Conservation (phyloP, 2,329 filamentous ascomycete species). For the Neoscytalidium dimidiatum region DNA sequence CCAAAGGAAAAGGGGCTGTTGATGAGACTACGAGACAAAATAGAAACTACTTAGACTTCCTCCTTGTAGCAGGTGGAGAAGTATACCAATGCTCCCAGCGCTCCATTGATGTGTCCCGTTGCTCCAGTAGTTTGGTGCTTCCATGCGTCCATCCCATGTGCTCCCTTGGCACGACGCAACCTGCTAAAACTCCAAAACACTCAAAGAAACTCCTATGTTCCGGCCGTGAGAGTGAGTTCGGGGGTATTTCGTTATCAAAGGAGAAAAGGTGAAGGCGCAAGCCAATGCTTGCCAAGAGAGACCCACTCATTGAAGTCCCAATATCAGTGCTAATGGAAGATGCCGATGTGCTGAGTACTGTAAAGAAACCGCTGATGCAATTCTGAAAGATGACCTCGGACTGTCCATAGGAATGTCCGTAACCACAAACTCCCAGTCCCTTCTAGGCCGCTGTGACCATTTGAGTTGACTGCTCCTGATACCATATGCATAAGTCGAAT, state of each 20-base stretch:
- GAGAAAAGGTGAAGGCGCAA: neutral
- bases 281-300: neutral
- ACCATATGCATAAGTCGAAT: neutral
- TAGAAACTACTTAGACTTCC: neutral
- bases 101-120: neutral
- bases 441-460: slow-evolving; percentile 1
- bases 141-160: slow-evolving; percentile 2
- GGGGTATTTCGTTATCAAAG: slow-evolving; percentile 13
- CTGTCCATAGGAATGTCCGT: slow-evolving; percentile 4
- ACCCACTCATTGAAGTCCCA: neutral
- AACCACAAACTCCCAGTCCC: slow-evolving; percentile 14
- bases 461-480: neutral
- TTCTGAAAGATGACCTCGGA: slow-evolving; percentile 8
- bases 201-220: slow-evolving; percentile 11
- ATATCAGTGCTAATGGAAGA: neutral
- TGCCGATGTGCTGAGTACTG: slow-evolving; percentile 4
- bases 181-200: slow-evolving; percentile 4
- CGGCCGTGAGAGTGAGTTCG: neutral
- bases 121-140: neutral
- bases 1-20: neutral
- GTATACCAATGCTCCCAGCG: neutral
- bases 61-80: neutral
- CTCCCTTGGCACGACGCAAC: slow-evolving; percentile 9
- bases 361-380: slow-evolving; percentile 12
- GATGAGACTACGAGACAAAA: neutral